Evolutionary conservation across 805 yeast species (phyloP).

Genomic region (Ogataea kodamae): DNA sequence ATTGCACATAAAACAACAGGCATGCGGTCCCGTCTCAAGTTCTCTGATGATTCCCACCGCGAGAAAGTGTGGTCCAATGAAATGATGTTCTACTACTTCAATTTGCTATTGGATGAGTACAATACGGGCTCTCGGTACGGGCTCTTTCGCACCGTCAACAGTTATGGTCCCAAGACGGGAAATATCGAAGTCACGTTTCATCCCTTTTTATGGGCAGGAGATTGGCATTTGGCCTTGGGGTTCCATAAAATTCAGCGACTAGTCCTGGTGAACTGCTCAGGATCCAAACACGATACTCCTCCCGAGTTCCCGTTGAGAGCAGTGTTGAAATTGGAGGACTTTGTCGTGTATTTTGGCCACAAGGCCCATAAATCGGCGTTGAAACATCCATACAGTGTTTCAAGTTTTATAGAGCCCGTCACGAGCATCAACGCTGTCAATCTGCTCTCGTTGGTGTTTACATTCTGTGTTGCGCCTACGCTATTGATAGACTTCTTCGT

Average conservation of each 20-base stretch:
- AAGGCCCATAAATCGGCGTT: conserved; percentile 28
- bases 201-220: conserved; percentile 31
- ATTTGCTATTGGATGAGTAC: conserved; percentile 28
- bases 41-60: conserved; percentile 30
- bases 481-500: conserved; percentile 20
- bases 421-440: conserved; percentile 29
- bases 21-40: conserved; percentile 24
- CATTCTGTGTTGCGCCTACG: conserved; percentile 26
- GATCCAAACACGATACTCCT: neutral
- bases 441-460: conserved; percentile 26
- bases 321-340: conserved; percentile 27
- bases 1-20: conserved; percentile 25
- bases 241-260: conserved; percentile 24
- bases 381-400: conserved; percentile 23
- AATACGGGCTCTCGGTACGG: conserved; percentile 16
- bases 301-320: conserved; percentile 24
- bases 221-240: conserved; percentile 35
- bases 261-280: conserved; percentile 29
- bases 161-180: conserved; percentile 29
- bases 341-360: conserved; percentile 27
- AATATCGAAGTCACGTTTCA: conserved; percentile 26
- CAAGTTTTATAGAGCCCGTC: conserved; percentile 26
- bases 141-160: conserved; percentile 20
- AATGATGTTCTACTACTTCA: conserved; percentile 30
- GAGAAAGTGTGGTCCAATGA: conserved; percentile 27